phyloP scores from a whole-genome alignment of 257 asterid genomes.

The Petunia axillaris region DNA sequence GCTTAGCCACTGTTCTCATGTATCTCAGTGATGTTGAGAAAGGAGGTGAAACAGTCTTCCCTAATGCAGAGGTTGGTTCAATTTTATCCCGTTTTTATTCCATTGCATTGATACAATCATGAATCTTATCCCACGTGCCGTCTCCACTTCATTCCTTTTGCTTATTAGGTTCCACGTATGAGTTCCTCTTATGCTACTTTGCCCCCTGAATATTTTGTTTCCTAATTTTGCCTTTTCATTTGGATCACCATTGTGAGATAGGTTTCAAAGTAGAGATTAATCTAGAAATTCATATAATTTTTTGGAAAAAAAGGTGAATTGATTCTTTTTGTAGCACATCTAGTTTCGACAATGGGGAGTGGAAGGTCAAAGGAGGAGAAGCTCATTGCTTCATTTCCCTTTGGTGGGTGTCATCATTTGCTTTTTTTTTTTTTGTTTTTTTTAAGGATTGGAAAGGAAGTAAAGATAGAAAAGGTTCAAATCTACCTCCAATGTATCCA shows the following conservation, averaged over 20 bases:
- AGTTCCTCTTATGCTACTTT: slow-evolving; percentile 17
- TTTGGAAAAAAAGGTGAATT: not conserved
- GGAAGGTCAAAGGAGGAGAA: slow-evolving; percentile 19
- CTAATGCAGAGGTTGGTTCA: slow-evolving; percentile 85
- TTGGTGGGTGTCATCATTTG: slow-evolving; percentile 11
- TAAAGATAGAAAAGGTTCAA: not conserved
- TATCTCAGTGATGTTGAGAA: slow-evolving; percentile 86
- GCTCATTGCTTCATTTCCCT: slow-evolving; percentile 8
- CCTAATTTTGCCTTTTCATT: not conserved
- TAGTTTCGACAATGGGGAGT: slow-evolving; percentile 1
- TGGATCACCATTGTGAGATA: not conserved
- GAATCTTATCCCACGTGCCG: not conserved
- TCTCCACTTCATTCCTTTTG: not conserved
- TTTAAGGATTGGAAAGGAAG: not conserved
- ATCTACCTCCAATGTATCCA: no score
- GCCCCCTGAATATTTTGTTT: not conserved
- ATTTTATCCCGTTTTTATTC: slow-evolving; percentile 9
- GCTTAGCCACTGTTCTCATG: slow-evolving; percentile 90
- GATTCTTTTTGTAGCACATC: not conserved
- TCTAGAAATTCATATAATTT: not conserved
- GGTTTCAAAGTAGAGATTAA: not conserved
- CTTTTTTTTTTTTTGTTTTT: slow-evolving; percentile 6
- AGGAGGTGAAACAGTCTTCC: slow-evolving; percentile 98
- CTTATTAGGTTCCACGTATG: not conserved
- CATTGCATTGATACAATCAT: not conserved